Evolutionary conservation across 176 grass and related monocot genomes (phyloP).

Genomic region (Oryza glaberrima): DNA sequence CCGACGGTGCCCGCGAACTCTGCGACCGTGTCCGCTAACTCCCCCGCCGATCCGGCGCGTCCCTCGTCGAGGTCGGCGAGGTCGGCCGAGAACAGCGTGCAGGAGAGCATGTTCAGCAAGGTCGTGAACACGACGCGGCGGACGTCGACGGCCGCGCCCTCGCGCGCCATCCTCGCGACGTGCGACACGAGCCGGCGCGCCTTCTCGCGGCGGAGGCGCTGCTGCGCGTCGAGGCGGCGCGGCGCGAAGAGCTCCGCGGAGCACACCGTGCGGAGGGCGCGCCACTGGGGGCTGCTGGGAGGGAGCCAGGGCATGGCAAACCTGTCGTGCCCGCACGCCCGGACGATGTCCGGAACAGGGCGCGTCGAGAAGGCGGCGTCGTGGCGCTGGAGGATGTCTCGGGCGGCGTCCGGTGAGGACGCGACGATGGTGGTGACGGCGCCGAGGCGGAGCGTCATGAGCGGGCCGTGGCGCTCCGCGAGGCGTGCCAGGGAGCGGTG

Average conservation of each 20-base stretch:
- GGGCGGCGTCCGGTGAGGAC: conserved; percentile 44
- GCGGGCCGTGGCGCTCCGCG: neutral
- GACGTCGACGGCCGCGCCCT: conserved; percentile 20
- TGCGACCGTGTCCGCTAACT: conserved; percentile 38
- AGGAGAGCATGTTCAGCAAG: conserved; percentile 39
- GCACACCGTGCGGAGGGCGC: conserved; percentile 40
- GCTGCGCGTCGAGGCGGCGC: conserved; percentile 32
- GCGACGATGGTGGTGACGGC: conserved; percentile 27
- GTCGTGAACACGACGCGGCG: conserved; percentile 39
- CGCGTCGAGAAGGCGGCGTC: conserved; percentile 19
- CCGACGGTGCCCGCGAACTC: conserved; percentile 24
- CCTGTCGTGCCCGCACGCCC: neutral
- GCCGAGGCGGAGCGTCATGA: conserved; percentile 37
- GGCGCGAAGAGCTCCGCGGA: conserved; percentile 52
- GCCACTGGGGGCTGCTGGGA: conserved; percentile 18
- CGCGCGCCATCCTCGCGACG: neutral
- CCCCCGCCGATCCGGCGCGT: neutral
- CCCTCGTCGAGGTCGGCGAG: conserved; percentile 41
- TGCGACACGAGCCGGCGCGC: conserved; percentile 28
- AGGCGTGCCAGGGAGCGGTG: conserved; percentile 26
- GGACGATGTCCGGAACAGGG: conserved; percentile 27
- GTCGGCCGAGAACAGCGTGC: conserved; percentile 54
- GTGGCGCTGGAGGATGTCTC: conserved; percentile 48
- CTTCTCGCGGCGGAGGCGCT: conserved; percentile 23
- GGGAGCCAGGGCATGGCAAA: conserved; percentile 16